phyloP scores from a whole-genome alignment of 2,329 filamentous ascomycete species.

The Cercospora sesami region DNA sequence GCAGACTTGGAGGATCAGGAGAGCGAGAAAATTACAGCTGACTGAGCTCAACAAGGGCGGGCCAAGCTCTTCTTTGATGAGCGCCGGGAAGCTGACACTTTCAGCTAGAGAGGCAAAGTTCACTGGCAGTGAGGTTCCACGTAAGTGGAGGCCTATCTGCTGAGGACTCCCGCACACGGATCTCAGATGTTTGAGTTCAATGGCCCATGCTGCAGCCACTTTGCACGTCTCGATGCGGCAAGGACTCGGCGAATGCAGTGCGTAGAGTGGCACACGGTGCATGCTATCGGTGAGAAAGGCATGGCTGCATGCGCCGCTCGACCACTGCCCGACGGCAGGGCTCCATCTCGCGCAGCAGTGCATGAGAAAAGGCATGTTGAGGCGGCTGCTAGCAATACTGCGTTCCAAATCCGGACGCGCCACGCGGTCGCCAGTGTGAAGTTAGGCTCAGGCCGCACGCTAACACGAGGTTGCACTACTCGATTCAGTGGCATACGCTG shows the following conservation, averaged over 20 bases:
- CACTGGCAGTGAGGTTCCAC: slow-evolving; percentile 5
- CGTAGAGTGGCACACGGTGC: neutral
- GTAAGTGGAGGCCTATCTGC: neutral
- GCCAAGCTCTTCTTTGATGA: slow-evolving; percentile 1
- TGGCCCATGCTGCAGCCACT: slow-evolving; percentile 14
- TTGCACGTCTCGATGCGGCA: slow-evolving; percentile 2
- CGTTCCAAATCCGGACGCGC: slow-evolving; percentile 8
- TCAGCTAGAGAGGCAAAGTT: slow-evolving; percentile 13
- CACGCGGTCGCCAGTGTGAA: slow-evolving; percentile 11
- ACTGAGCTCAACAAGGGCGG: slow-evolving; percentile 4
- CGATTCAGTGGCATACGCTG: slow-evolving; percentile 8
- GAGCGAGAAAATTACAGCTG: neutral
- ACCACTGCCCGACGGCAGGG: neutral
- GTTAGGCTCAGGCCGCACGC: slow-evolving; percentile 15
- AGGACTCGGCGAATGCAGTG: neutral
- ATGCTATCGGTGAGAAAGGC: slow-evolving; percentile 9
- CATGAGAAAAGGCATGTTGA: slow-evolving; percentile 13
- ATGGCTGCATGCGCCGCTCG: slow-evolving; percentile 11
- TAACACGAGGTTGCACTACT: slow-evolving; percentile 9
- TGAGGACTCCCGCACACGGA: slow-evolving; percentile 1
- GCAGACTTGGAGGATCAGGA: neutral
- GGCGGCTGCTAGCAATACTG: slow-evolving; percentile 3
- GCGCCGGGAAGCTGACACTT: slow-evolving; percentile 1
- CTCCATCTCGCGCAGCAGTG: slow-evolving; percentile 1
- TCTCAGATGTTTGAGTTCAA: slow-evolving; percentile 16